These are phyloP conservation scores for Penicillium sp. DNA, from an alignment of 2,329 filamentous ascomycete genomes.

Conservation along the genomic window DNA sequence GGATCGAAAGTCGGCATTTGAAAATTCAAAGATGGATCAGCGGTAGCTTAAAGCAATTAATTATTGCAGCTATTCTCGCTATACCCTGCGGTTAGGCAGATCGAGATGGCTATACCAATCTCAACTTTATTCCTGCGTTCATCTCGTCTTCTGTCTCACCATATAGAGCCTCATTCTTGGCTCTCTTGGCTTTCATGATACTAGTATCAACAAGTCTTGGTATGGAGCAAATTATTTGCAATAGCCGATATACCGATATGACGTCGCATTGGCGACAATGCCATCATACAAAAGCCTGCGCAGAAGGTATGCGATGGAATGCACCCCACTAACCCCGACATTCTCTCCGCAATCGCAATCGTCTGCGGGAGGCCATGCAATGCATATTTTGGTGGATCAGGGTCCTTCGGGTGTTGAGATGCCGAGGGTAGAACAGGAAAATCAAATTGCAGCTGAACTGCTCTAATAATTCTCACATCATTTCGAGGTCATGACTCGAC, in stretches of 20 bases:
- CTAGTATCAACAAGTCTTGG: not conserved
- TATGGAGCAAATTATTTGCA: not conserved
- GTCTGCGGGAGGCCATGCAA: not conserved
- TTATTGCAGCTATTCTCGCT: not conserved
- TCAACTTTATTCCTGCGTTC: not conserved
- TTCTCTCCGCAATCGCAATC: not conserved
- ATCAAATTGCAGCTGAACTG: not conserved
- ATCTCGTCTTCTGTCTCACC: not conserved
- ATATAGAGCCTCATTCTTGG: not conserved
- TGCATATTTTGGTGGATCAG: not conserved
- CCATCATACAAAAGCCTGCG: too few relatives aligned
- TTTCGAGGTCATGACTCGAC: not conserved
- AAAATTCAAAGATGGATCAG: not conserved
- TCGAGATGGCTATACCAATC: too few relatives aligned
- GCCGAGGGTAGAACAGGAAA: not conserved
- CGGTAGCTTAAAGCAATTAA: not conserved
- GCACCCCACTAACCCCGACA: not conserved
- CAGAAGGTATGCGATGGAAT: not conserved
- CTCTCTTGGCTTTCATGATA: not conserved
- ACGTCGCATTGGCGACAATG: too few relatives aligned
- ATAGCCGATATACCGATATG: not conserved
- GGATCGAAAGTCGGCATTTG: not conserved
- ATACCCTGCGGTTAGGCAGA: not conserved
- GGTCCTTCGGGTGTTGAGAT: not conserved
- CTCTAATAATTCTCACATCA: not conserved